These are phyloP conservation scores for Nakazawaea wickerhamii DNA, from an alignment of 805 yeast species.

Conservation along the genomic window DNA sequence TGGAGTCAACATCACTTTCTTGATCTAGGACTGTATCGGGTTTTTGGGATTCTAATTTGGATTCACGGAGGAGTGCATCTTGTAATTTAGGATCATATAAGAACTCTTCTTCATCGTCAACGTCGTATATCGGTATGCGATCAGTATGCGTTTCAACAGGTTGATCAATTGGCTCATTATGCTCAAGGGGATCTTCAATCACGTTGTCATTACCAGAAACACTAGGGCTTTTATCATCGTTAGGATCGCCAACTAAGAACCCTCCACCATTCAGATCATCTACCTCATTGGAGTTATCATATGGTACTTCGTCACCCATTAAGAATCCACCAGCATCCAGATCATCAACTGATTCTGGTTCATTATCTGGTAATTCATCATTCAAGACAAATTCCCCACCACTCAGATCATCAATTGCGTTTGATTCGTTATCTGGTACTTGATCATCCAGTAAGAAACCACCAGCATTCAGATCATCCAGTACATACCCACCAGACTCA, in stretches of 20 bases:
- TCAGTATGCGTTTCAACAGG: not conserved
- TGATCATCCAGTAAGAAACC: too few relatives aligned
- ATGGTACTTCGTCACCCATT: too few relatives aligned
- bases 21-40: too few relatives aligned
- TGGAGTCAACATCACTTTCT: slow-evolving; percentile 8
- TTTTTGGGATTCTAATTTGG: not conserved
- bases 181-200: not conserved
- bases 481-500: slow-evolving; percentile 2
- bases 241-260: slow-evolving; percentile 4
- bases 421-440: too few relatives aligned
- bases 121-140: not conserved
- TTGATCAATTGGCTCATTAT: too few relatives aligned
- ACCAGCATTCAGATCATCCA: too few relatives aligned
- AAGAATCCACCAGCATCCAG: too few relatives aligned
- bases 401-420: too few relatives aligned
- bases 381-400: too few relatives aligned
- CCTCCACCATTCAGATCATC: slow-evolving; percentile 3
- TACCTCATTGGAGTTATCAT: not conserved
- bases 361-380: too few relatives aligned
- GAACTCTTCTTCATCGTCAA: slow-evolving; percentile 1
- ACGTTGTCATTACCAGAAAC: not conserved
- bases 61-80: not conserved
- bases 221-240: slow-evolving; percentile 1
- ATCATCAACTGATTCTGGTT: too few relatives aligned
- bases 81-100: slow-evolving; percentile 7